These are phyloP conservation scores for Aschersonia sp. DNA, from an alignment of 2,329 filamentous ascomycete species.

Conservation along the genomic window DNA sequence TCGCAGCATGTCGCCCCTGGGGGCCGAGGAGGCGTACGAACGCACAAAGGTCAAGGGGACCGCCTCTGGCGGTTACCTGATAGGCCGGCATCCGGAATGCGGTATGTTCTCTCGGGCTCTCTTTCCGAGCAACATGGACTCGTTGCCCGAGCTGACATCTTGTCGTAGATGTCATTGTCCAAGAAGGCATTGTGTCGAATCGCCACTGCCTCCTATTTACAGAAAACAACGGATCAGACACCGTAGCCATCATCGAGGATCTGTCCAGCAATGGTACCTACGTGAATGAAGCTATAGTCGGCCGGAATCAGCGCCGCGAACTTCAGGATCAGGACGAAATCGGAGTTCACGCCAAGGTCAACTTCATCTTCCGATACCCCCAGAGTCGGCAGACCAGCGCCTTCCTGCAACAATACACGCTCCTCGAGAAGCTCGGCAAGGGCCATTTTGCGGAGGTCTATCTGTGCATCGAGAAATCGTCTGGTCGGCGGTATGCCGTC, in stretches of 20 bases:
- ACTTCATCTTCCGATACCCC: slow-evolving; percentile 88
- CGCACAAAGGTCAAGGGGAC: slow-evolving; percentile 44
- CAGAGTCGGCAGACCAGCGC: slow-evolving; percentile 56
- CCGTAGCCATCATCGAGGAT: slow-evolving; percentile 72
- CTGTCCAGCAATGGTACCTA: slow-evolving; percentile 94
- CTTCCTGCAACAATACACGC: slow-evolving; percentile 76
- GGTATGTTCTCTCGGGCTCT: slow-evolving; percentile 41
- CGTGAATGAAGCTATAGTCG: slow-evolving; percentile 81
- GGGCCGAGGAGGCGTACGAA: slow-evolving; percentile 48
- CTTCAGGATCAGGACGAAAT: slow-evolving; percentile 85
- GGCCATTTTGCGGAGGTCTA: slow-evolving; percentile 94
- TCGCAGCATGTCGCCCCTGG: slow-evolving; percentile 29
- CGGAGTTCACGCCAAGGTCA: slow-evolving; percentile 67
- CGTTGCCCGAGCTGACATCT: neutral
- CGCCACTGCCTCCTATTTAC: slow-evolving; percentile 59
- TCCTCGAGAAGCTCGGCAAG: slow-evolving; percentile 77
- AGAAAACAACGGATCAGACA: slow-evolving; percentile 42
- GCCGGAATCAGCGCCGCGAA: slow-evolving; percentile 81
- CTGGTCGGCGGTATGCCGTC: slow-evolving; percentile 73
- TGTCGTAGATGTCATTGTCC: slow-evolving; percentile 49
- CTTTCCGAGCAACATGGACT: neutral
- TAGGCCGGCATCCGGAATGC: slow-evolving; percentile 88
- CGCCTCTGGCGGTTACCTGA: slow-evolving; percentile 70
- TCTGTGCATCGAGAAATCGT: slow-evolving; percentile 72
- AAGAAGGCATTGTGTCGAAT: slow-evolving; percentile 74